These are phyloP conservation scores for Albatrellus sp. DNA, from an alignment of 1,284 basidiomycete genomes.

Conservation along the genomic window DNA sequence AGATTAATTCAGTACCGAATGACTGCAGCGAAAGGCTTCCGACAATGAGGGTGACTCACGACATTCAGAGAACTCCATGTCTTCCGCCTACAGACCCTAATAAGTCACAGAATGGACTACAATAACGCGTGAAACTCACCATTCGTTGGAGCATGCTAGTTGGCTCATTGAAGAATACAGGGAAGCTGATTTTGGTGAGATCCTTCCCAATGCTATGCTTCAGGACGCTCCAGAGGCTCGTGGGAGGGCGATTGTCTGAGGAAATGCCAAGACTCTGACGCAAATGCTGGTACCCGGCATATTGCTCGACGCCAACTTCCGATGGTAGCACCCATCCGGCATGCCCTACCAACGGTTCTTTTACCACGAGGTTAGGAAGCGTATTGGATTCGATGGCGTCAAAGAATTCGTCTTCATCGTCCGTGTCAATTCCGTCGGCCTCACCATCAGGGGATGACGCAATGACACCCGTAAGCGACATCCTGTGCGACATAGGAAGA, in stretches of 20 bases:
- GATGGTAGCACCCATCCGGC: conserved; percentile 13
- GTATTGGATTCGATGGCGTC: conserved; percentile 86
- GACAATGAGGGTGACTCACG: conserved; percentile 37
- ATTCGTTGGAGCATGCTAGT: conserved; percentile 90
- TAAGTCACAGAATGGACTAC: not conserved
- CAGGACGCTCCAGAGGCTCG: conserved; percentile 91
- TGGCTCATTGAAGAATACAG: conserved; percentile 93
- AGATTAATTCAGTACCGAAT: not conserved
- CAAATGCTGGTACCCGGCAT: conserved; percentile 59
- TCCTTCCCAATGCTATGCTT: conserved; percentile 97
- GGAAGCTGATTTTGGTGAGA: conserved; percentile 91
- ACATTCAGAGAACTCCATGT: conserved; percentile 94
- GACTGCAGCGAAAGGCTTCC: not conserved
- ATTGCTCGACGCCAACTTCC: conserved; percentile 37
- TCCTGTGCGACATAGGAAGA: conserved; percentile 1
- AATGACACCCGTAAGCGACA: no score
- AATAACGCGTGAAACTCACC: conserved; percentile 25
- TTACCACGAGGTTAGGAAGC: conserved; percentile 64
- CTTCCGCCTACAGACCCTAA: conserved; percentile 49
- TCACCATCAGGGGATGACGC: conserved; percentile 16
- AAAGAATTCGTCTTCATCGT: conserved; percentile 96
- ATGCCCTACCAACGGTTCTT: conserved; percentile 39
- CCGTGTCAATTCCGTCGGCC: conserved; percentile 48
- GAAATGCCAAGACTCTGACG: conserved; percentile 59
- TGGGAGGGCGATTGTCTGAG: conserved; percentile 76